Evolutionary conservation across 176 grass and related monocot genomes (phyloP).

Genomic region (Melocanna baccifera): DNA sequence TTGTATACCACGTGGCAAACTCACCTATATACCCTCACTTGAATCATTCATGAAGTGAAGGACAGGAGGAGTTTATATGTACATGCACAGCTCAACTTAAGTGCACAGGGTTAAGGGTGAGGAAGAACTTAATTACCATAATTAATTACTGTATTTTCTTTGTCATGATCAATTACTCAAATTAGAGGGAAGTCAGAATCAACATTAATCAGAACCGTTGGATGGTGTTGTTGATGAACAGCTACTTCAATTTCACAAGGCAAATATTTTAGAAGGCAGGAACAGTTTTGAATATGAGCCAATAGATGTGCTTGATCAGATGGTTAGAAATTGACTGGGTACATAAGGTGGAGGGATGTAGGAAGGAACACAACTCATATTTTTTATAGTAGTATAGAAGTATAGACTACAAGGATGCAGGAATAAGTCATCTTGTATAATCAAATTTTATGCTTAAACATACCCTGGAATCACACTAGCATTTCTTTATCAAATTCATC

Average conservation of each 20-base stretch:
- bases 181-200: neutral
- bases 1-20: neutral
- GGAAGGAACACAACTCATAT: neutral
- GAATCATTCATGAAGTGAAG: constrained; percentile 3
- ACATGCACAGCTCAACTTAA: neutral
- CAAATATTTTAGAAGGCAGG: constrained; percentile 9
- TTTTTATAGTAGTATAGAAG: neutral
- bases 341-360: neutral
- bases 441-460: constrained; percentile 7
- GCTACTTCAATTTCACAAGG: neutral
- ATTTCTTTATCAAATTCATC: neutral
- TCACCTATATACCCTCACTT: neutral
- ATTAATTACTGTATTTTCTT: neutral
- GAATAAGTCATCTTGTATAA: constrained; percentile 4
- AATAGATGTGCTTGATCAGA: constrained; percentile 6
- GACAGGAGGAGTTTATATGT: neutral
- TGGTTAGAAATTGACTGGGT: neutral
- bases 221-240: neutral
- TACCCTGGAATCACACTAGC: neutral
- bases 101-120: neutral
- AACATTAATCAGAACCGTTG: constrained; percentile 5
- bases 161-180: constrained; percentile 11
- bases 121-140: constrained; percentile 11
- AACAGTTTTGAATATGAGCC: neutral
- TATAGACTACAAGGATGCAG: constrained; percentile 11